phyloP scores from a whole-genome alignment of 2,329 filamentous ascomycete species.

The Penicillium psychrosexuale region DNA sequence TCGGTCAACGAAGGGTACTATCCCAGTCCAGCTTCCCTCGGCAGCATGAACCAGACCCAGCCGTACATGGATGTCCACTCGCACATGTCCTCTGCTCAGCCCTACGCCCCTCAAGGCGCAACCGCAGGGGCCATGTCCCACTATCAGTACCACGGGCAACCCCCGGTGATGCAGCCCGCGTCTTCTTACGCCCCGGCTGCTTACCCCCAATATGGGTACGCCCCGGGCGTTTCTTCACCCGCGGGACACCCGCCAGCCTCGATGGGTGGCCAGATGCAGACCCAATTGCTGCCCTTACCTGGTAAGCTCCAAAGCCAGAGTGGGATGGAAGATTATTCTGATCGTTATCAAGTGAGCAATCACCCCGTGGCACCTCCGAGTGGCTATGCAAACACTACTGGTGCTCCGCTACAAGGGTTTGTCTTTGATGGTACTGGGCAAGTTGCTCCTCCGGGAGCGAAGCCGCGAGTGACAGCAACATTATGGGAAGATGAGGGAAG shows the following conservation, averaged over 20 bases:
- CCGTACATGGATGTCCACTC: conserved; percentile 81
- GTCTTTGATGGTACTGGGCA: conserved; percentile 86
- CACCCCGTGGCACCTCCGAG: conserved; percentile 33
- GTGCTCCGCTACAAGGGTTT: conserved; percentile 45
- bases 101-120: conserved; percentile 71
- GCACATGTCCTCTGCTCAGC: conserved; percentile 75
- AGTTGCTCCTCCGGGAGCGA: conserved; percentile 87
- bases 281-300: conserved; percentile 68
- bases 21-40: conserved; percentile 35
- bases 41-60: conserved; percentile 75
- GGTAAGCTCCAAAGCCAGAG: conserved; percentile 31
- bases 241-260: conserved; percentile 64
- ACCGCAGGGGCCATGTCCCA: conserved; percentile 70
- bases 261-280: conserved; percentile 64
- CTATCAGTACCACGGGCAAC: conserved; percentile 69
- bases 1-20: conserved; percentile 44
- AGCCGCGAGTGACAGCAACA: conserved; percentile 92
- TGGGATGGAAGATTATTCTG: conserved; percentile 2
- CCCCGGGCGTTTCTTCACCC: conserved; percentile 78
- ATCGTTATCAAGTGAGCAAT: conserved; percentile 35
- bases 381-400: conserved; percentile 40
- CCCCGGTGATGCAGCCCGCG: conserved; percentile 69
- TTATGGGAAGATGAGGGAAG: conserved; percentile 98
- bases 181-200: conserved; percentile 65
- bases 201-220: conserved; percentile 70